Evolutionary conservation across 1,284 basidiomycete species (phyloP), one percentile per base, ranked within the genome.

Genomic region (Phaffia rhodozyma): DNA sequence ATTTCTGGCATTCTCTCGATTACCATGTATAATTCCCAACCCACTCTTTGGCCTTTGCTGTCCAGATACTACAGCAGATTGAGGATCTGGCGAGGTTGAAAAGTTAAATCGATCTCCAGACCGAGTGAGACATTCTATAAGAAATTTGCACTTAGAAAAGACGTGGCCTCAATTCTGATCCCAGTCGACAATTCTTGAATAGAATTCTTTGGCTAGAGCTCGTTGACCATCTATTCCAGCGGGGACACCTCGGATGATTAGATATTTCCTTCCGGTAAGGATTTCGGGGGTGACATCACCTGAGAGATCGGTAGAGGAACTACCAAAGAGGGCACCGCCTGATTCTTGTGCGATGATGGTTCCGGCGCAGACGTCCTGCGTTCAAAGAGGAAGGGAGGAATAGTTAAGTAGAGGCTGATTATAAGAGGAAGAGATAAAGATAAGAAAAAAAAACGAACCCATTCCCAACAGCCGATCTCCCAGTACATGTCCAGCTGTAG

Each of bases 261-360:
- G 79, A 73, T 93, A 91, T 75, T 93, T 94, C 69, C 91, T 81
- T 2, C 90, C 89, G 2, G 82, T 84, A 47, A 96, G 78, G 25
- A 93, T 78, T 30, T 83, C 82, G 61, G 87, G 83, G 9, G 73
- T 71, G 11, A 89, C 81, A 51, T 79, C 65, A 74, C 80, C 78
- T 68, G 77, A 75, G 47, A 77, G 74, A 75, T 81, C 68, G 3
- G 78, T 76, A 1, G 74, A 75, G 63, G 85, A 83, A 38, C 83
- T 83, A 50, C 89, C 89, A 30, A 85, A 86, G 38, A 87, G 83
- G 27, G 85, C 78, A 29, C 87, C 84, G 6, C 91, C 91, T 0
- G 93, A 89, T 74, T 97, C 94, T 67, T 89, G 81, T 0, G 89
- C 88, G 68, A 98, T 93, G 67, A 93, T 85, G n/a, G 90, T 84